Base-by-base conservation (phyloP, 805 yeast genomes). In the Saccharomycopsis fibuligera region DNA sequence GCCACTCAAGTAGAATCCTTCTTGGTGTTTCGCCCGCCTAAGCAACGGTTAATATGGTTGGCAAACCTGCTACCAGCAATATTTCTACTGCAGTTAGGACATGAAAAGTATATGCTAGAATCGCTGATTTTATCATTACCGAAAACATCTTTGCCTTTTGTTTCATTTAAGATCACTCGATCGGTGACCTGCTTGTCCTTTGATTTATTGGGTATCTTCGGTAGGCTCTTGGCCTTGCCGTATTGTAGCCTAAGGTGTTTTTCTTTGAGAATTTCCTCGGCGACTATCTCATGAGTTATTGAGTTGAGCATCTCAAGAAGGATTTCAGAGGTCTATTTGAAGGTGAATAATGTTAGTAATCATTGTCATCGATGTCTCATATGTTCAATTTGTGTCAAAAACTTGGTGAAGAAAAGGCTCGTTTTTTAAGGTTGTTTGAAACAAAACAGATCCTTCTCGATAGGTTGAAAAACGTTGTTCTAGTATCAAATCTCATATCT, bases 31-130 rank as follows among this genome's bases (percentile, higher is more conserved):
- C 86, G 74, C 10, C 96, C 85, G 39, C 87, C 86, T 22, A 89
- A 65, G 62, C 99, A 91, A 58, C 96, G 79, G 61, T 89, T 95
- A 27, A 91, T 73, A 65, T 91, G 99, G 37, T 86, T 89, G 2
- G 98, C 97, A 71, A 87, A 90, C 50, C 99, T 70, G 35, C 86
- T 83, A 1, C 96, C 96, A 0, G 96, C 91, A 5, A 91, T 83
- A 58, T 83, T 87, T 49, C 99, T 72, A 17, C 78, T 81, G 64
- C 99, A 91, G 56, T 85, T 83, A 3, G 74, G 73, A 66, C 99
- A 91, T 48, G 70, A 76, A 58, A 88, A 86, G 63, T 89, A 88
- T 46, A 74, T 63, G 1, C 70, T 66, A 16, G 74, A 61, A 40
- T 80, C 87, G 41, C 74, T 72, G 14, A 57, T 56, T 54, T 72